Conservation (phyloP, 352 stramenopile species). For the Globisporangium canariense region DNA sequence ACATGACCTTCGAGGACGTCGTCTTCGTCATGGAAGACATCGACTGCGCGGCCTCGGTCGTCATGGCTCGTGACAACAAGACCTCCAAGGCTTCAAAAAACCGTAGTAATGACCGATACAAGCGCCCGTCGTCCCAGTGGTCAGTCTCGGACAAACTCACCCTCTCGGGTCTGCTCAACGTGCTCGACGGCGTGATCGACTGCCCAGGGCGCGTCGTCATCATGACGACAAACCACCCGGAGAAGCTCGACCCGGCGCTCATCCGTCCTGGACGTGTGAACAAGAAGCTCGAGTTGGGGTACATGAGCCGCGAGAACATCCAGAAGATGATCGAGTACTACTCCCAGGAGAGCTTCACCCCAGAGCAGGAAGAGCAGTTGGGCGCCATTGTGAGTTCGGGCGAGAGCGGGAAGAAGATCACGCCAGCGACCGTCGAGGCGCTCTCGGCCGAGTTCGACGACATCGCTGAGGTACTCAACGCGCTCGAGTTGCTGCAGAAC, state of each 20-base stretch:
- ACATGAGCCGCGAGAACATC: conserved; percentile 48
- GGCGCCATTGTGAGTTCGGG: conserved; percentile 2
- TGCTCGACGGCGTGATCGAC: conserved; percentile 90
- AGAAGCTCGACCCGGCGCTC: conserved; percentile 90
- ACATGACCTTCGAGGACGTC: conserved; percentile 78
- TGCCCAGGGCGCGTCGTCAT: conserved; percentile 88
- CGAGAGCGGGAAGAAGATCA: conserved; percentile 18
- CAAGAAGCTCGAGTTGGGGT: conserved; percentile 74
- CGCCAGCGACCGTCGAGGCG: conserved; percentile 27
- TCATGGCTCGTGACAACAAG: conserved; percentile 34
- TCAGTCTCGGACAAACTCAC: conserved; percentile 66
- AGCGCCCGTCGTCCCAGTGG: conserved; percentile 4
- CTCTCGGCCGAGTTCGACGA: conserved; percentile 16
- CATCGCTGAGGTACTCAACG: conserved; percentile 8
- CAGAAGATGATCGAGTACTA: conserved; percentile 77
- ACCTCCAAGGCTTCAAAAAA: conserved; percentile 3
- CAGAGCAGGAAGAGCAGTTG: conserved; percentile 20
- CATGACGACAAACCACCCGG: conserved; percentile 93
- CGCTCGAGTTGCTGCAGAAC: conserved; percentile 11
- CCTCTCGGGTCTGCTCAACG: conserved; percentile 84
- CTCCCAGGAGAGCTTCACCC: conserved; percentile 31
- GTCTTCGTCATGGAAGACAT: conserved; percentile 92
- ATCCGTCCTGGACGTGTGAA: conserved; percentile 90
- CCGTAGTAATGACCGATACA: not conserved
- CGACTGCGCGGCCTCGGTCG: conserved; percentile 79